A percentile compares a stretch with the other conserved stretches of the same genome.
phyloP scores from a whole-genome alignment of 192 early-diverging fungal genomes.

The Backusella australiensis region DNA sequence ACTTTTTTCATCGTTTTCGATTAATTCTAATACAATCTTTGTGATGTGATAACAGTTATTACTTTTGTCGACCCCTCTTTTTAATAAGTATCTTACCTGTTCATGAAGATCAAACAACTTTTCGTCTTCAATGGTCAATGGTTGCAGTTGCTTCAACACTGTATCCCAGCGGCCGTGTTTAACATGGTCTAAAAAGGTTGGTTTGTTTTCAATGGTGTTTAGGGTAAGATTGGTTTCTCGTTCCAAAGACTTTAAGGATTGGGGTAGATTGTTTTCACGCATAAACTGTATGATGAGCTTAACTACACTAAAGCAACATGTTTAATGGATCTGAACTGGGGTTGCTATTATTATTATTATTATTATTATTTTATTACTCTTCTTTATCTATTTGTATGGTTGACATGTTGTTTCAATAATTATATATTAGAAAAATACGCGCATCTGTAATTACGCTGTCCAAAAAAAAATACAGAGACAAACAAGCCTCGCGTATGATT shows the following conservation, averaged over 20 bases:
- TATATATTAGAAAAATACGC: neutral
- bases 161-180: conserved; percentile 82
- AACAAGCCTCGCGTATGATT: neutral
- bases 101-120: conserved; percentile 89
- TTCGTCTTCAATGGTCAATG: conserved; percentile 61
- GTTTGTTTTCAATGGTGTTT: conserved; percentile 85
- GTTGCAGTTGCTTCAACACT: conserved; percentile 71
- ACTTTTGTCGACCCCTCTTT: neutral
- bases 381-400: conserved; percentile 3
- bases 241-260: conserved; percentile 77
- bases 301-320: conserved; percentile 57
- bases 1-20: conserved; percentile 78
- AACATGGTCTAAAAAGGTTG: conserved; percentile 72
- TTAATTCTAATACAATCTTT: conserved; percentile 81
- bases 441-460: neutral
- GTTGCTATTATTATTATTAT: neutral
- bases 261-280: conserved; percentile 84
- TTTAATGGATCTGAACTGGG: neutral
- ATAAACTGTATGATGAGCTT: conserved; percentile 92
- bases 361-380: neutral
- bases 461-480: neutral
- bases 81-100: conserved; percentile 49
- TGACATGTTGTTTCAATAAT: neutral
- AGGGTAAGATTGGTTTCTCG: conserved; percentile 75
- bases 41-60: neutral